phyloP scores from a whole-genome alignment of 2,329 filamentous ascomycete genomes.

The Penicillium olsonii region DNA sequence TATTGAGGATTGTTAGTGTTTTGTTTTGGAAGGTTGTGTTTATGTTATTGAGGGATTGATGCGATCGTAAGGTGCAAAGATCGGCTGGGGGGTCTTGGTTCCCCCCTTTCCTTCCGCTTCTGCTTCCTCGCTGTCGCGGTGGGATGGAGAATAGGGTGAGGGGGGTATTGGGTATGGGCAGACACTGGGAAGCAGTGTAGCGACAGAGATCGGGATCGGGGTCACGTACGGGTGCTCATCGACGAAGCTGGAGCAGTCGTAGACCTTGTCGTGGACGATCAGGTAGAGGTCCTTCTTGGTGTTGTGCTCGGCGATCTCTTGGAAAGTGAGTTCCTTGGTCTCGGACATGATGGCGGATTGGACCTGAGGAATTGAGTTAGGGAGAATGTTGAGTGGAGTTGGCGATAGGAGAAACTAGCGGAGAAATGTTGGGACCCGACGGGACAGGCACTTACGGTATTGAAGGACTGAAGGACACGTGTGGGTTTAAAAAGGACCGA shows the following conservation, averaged over 20 bases:
- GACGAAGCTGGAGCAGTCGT: slow-evolving; percentile 83
- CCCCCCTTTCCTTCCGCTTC: not conserved
- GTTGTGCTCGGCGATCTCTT: slow-evolving; percentile 82
- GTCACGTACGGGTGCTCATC: slow-evolving; percentile 87
- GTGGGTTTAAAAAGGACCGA: not conserved
- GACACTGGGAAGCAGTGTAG: too few relatives aligned
- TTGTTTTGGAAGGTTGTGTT: not conserved
- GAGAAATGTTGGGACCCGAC: slow-evolving; percentile 5
- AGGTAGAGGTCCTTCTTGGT: slow-evolving; percentile 90
- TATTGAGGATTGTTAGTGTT: slow-evolving; percentile 43
- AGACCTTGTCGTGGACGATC: slow-evolving; percentile 95
- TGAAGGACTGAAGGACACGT: not conserved
- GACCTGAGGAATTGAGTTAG: not conserved
- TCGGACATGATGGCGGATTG: slow-evolving; percentile 52
- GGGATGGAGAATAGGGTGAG: too few relatives aligned
- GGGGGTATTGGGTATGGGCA: too few relatives aligned
- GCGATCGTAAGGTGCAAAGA: not conserved
- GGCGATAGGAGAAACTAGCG: slow-evolving; percentile 8
- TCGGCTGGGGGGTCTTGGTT: not conserved
- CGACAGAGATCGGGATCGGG: not conserved
- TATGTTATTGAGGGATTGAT: not conserved
- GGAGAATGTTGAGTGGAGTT: slow-evolving; percentile 8
- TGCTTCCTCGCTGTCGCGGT: not conserved
- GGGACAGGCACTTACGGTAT: slow-evolving; percentile 3
- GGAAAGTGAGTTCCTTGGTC: slow-evolving; percentile 68